Conservation (phyloP, 2,329 filamentous ascomycete genomes). For the Scopulariopsis brevicaulis region DNA sequence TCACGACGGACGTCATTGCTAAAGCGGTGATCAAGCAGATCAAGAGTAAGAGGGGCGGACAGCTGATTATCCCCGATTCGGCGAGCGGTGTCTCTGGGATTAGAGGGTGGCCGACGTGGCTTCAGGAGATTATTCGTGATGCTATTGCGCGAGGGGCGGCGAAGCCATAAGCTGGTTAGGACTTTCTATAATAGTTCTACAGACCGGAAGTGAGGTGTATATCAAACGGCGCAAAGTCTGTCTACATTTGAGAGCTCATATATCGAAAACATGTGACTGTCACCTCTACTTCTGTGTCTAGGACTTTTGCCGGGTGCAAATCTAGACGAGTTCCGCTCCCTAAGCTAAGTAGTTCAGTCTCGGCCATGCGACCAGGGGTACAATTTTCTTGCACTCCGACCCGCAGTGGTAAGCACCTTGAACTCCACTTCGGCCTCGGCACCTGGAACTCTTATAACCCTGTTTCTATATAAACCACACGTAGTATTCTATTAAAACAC, state of each 20-base stretch:
- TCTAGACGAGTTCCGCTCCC: background rate
- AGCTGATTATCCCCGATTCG: conserved; percentile 30
- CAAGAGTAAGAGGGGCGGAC: conserved; percentile 32
- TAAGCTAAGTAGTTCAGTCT: background rate
- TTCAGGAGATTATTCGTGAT: background rate
- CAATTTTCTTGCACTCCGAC: background rate
- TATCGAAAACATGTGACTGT: background rate
- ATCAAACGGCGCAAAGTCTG: background rate
- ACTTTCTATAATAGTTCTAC: background rate
- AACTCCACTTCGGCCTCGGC: background rate
- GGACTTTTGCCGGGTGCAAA: background rate
- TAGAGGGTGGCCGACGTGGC: background rate
- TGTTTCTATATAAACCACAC: background rate
- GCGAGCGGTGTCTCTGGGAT: background rate
- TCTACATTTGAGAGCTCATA: background rate
- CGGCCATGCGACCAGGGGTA: background rate
- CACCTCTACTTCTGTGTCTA: background rate
- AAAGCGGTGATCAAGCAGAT: conserved; percentile 37
- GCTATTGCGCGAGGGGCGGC: background rate
- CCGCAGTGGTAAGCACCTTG: background rate
- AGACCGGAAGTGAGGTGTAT: background rate
- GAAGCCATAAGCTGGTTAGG: background rate
- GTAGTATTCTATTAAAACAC: background rate
- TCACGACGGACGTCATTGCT: conserved; percentile 28
- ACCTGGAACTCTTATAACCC: background rate